A percentile compares a stretch with the other conserved stretches of the same genome.
Conservation (phyloP, 345 rosid species). For the Eucalyptus regnans region DNA sequence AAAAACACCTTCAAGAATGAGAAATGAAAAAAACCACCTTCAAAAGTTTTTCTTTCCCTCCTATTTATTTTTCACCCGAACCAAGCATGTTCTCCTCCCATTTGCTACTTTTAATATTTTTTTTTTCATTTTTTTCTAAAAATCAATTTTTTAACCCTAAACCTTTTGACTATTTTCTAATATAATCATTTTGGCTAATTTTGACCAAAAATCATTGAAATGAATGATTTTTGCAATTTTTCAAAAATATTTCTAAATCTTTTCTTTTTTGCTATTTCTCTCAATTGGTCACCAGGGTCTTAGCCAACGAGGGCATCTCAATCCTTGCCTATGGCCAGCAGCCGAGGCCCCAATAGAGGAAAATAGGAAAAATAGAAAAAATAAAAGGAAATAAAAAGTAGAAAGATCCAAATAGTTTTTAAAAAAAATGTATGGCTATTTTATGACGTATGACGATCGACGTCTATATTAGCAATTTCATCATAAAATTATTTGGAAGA, state of each 20-base stretch:
- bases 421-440: fast-evolving
- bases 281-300: fast-evolving
- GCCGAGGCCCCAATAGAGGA: not conserved
- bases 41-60: too few species aligned
- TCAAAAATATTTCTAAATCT: fast-evolving
- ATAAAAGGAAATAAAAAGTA: not conserved
- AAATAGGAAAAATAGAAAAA: not conserved
- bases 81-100: not conserved
- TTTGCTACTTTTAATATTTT: not conserved
- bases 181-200: fast-evolving
- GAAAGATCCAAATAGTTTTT: not conserved
- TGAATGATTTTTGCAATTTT: not conserved
- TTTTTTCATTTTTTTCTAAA: too few species aligned
- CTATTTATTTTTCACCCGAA: not conserved
- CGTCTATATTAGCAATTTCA: fast-evolving
- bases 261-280: not conserved
- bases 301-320: fast-evolving
- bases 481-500: not conserved
- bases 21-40: too few species aligned
- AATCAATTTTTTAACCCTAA: too few species aligned
- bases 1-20: too few species aligned
- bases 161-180: not conserved
- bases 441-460: fast-evolving
- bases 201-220: not conserved
- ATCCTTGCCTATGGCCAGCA: not conserved